A percentile compares a stretch with the other conserved stretches of the same genome.
These are phyloP conservation scores for Botrytis fragariae DNA, from an alignment of 2,329 filamentous ascomycete genomes.

Conservation along the genomic window DNA sequence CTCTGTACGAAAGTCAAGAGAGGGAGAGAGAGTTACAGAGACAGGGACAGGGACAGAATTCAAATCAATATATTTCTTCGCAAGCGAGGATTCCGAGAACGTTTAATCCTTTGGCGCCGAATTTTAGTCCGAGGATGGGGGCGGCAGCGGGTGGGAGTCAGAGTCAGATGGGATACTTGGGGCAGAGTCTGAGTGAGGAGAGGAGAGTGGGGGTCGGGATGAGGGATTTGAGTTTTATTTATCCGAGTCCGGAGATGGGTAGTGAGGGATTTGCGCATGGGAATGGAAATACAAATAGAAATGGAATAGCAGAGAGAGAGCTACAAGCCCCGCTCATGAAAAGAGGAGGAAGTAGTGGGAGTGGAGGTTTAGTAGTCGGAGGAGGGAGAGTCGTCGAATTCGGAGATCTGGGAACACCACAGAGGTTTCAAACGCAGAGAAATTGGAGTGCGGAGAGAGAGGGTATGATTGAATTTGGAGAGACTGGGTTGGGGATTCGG, in stretches of 20 bases:
- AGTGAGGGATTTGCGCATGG: not conserved
- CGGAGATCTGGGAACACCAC: constrained; percentile 25
- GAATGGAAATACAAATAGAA: not conserved
- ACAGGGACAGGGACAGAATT: not conserved
- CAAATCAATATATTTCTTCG: not conserved
- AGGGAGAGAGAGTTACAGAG: not conserved
- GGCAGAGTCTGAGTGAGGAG: not conserved
- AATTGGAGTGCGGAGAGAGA: not conserved
- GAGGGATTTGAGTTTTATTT: constrained; percentile 6
- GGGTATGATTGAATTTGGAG: not conserved
- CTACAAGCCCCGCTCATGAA: constrained; percentile 18
- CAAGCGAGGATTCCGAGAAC: constrained; percentile 3
- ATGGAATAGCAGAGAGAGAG: not conserved
- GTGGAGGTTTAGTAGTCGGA: constrained; percentile 25
- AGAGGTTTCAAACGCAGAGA: not conserved
- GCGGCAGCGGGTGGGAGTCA: too few species aligned
- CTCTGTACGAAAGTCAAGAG: not conserved
- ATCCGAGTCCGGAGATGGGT: not conserved
- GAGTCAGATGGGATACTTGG: not conserved
- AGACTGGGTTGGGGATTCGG: not conserved
- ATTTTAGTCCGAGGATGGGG: constrained; percentile 9
- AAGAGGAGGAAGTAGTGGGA: constrained; percentile 22
- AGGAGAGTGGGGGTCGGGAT: too few species aligned
- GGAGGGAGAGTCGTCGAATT: constrained; percentile 30
- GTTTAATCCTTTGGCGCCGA: not conserved